phyloP scores from a whole-genome alignment of 1,284 basidiomycete species.

The Testicularia cyperi region DNA sequence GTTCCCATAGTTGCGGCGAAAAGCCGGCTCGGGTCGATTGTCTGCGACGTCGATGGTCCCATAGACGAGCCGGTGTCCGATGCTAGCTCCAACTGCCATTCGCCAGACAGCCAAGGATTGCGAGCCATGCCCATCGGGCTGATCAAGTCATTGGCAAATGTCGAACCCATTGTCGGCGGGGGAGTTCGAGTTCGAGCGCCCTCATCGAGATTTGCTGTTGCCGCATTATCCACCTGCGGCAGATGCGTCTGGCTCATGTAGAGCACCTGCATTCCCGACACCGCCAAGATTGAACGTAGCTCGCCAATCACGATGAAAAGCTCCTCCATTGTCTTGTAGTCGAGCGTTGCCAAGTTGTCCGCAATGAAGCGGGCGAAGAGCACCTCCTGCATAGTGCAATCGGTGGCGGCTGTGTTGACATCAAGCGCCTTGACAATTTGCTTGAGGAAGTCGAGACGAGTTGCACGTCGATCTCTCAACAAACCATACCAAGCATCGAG shows the following conservation, averaged over 20 bases:
- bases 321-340: conserved; percentile 94
- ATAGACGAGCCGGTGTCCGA: conserved; percentile 4
- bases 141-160: conserved; percentile 6
- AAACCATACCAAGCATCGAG: conserved; percentile 87
- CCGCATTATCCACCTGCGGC: conserved; percentile 16
- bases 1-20: conserved; percentile 1
- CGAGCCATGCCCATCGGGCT: conserved; percentile 21
- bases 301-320: conserved; percentile 79
- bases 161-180: conserved; percentile 4
- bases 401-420: conserved; percentile 64
- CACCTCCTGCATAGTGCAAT: conserved; percentile 29
- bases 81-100: conserved; percentile 28
- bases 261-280: conserved; percentile 75
- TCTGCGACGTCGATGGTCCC: conserved; percentile 4
- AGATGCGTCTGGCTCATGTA: conserved; percentile 40
- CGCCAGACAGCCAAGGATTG: conserved; percentile 29
- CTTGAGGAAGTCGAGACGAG: conserved; percentile 82
- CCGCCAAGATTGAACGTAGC: conserved; percentile 78
- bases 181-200: conserved; percentile 11
- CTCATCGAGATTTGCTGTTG: background rate
- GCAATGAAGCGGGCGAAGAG: conserved; percentile 86
- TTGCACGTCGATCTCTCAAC: conserved; percentile 80
- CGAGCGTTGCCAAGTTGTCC: conserved; percentile 86
- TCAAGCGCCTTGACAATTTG: conserved; percentile 79
- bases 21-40: conserved; percentile 16